Evolutionary conservation across 2,329 filamentous ascomycete genomes (phyloP).

Genomic region (Paradendryphiella salina): DNA sequence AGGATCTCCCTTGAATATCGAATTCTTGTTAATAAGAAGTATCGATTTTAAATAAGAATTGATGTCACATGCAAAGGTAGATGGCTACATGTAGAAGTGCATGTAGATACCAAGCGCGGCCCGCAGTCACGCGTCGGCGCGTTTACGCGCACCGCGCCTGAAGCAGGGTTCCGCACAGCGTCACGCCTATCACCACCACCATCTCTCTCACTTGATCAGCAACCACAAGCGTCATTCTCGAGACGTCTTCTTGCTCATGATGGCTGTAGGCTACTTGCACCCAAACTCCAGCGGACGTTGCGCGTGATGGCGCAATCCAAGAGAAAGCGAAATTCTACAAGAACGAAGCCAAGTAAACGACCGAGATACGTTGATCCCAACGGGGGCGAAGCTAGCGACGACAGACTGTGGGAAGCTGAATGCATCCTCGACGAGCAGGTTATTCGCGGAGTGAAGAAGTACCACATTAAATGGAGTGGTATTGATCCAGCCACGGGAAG

Average conservation of each 20-base stretch:
- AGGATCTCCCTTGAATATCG: too few species aligned
- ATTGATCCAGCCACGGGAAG: conserved; percentile 54
- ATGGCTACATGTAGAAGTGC: background rate
- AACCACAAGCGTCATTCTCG: background rate
- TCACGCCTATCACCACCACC: conserved; percentile 6
- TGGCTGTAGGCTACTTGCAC: conserved; percentile 18
- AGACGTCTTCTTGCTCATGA: conserved; percentile 18
- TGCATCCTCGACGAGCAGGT: conserved; percentile 23
- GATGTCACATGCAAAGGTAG: background rate
- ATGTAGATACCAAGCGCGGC: background rate
- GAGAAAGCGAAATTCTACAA: conserved; percentile 23
- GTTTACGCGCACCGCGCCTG: background rate
- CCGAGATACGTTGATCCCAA: conserved; percentile 17
- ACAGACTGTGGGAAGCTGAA: conserved; percentile 14
- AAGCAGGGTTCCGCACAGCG: background rate
- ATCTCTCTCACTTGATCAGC: background rate
- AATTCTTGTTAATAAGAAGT: too few species aligned
- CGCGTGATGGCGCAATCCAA: conserved; percentile 38
- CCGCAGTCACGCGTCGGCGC: conserved; percentile 4
- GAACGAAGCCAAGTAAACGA: conserved; percentile 24
- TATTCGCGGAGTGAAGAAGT: conserved; percentile 42
- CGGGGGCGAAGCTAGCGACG: conserved; percentile 3
- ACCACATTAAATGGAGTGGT: conserved; percentile 61
- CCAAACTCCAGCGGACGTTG: conserved; percentile 14
- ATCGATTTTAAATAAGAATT: too few species aligned